A percentile compares a stretch with the other conserved stretches of the same genome.
These are phyloP conservation scores for Camellia japonica DNA, from an alignment of 148 eudicot species.

Conservation along the genomic window DNA sequence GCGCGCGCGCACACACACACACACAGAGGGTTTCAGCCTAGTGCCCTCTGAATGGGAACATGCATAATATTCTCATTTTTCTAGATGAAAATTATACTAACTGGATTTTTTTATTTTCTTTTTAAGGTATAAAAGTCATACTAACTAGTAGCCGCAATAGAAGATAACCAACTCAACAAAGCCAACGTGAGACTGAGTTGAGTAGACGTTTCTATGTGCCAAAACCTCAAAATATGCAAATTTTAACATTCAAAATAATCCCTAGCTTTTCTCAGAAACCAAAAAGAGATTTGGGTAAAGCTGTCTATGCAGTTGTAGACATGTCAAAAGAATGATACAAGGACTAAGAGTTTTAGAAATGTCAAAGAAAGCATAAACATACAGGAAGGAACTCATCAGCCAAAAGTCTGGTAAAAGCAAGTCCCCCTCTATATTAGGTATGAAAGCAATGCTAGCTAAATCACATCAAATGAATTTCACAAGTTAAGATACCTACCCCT, in stretches of 20 bases:
- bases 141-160: background rate
- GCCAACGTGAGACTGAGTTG: background rate
- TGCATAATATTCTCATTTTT: background rate
- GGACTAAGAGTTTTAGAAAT: background rate
- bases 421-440: no score
- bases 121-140: background rate
- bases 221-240: background rate
- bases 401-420: no score
- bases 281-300: background rate
- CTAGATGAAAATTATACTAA: background rate
- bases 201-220: background rate
- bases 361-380: background rate
- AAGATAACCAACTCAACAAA: background rate
- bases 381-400: no score
- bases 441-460: background rate
- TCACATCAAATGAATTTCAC: background rate
- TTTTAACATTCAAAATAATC: background rate
- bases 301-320: background rate
- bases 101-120: background rate
- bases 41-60: background rate
- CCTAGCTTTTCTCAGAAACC: background rate
- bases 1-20: no score
- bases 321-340: background rate
- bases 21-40: no score
- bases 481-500: constrained; percentile 51